These are phyloP conservation scores for Fusarium euwallaceae DNA, from an alignment of 2,329 filamentous ascomycete species.

Conservation along the genomic window DNA sequence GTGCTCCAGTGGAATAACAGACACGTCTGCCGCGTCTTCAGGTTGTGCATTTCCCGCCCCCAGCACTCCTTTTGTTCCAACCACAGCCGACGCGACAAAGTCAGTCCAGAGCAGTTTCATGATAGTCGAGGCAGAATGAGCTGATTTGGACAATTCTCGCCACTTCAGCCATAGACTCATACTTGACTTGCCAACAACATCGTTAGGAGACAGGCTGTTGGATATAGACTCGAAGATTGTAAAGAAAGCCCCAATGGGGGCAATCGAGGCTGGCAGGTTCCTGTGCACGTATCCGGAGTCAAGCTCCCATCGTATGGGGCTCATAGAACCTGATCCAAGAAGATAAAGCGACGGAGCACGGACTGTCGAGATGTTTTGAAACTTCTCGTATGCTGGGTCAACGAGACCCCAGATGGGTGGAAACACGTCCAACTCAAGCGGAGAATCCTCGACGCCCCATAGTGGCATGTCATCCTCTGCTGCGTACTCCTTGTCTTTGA, in stretches of 20 bases:
- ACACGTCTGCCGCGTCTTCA: conserved; percentile 7
- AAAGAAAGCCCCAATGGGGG: conserved; percentile 3
- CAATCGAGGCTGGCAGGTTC: conserved; percentile 12
- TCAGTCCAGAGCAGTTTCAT: conserved; percentile 26
- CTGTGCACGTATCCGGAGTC: not conserved
- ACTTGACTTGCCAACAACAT: not conserved
- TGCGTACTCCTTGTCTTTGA: conserved; percentile 54
- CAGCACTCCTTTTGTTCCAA: conserved; percentile 32
- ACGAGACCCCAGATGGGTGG: conserved; percentile 32
- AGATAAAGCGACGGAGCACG: conserved; percentile 21
- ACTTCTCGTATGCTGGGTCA: conserved; percentile 21
- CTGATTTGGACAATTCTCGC: conserved; percentile 8
- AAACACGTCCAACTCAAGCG: conserved; percentile 6
- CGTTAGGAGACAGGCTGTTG: not conserved
- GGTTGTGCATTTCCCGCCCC: conserved; percentile 23
- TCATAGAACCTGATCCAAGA: conserved; percentile 2
- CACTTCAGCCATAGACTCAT: conserved; percentile 20
- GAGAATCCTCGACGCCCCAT: conserved; percentile 50
- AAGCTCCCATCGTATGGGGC: not conserved
- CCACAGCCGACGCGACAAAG: conserved; percentile 31
- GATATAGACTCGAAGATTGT: not conserved
- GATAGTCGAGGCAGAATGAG: not conserved
- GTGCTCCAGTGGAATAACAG: conserved; percentile 13
- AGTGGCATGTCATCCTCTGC: conserved; percentile 47
- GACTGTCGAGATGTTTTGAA: conserved; percentile 18